phyloP scores from a whole-genome alignment of 805 yeast genomes.

The Starmerella vitae region DNA sequence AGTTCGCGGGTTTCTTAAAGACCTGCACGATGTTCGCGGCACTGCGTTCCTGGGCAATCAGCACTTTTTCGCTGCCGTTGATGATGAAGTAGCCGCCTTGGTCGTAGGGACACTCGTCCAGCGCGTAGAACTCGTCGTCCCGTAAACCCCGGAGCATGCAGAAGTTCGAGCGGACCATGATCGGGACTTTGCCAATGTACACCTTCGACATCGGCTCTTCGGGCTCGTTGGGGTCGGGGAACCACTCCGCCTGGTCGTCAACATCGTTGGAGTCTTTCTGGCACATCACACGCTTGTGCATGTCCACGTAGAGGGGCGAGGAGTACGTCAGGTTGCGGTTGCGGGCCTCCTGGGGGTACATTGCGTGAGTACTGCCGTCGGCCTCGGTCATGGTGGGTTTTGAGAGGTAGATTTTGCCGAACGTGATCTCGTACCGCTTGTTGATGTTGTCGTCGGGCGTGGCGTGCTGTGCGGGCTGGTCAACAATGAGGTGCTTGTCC shows the following conservation, averaged over 20 bases:
- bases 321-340: conserved; percentile 91
- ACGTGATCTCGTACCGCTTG: conserved; percentile 89
- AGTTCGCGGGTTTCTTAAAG: conserved; percentile 92
- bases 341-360: conserved; percentile 97
- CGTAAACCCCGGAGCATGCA: conserved; percentile 82
- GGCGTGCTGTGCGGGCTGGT: conserved; percentile 96
- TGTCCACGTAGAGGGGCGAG: conserved; percentile 90
- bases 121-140: conserved; percentile 85
- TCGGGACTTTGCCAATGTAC: conserved; percentile 92
- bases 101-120: conserved; percentile 97
- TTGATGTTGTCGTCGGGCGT: conserved; percentile 80
- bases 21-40: conserved; percentile 99
- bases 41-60: conserved; percentile 96
- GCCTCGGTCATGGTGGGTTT: conserved; percentile 98
- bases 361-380: conserved; percentile 98
- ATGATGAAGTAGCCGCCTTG: conserved; percentile 99
- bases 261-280: conserved; percentile 22
- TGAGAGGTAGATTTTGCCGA: conserved; percentile 91
- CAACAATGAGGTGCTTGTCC: conserved; percentile 83
- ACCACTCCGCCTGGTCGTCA: conserved; percentile 43
- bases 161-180: conserved; percentile 92
- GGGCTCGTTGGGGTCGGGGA: conserved; percentile 41
- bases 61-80: conserved; percentile 95
- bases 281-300: conserved; percentile 69
- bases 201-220: conserved; percentile 70